Conservation (phyloP, 495 filamentous ascomycete species). For the Aspergillus bridgeri region DNA sequence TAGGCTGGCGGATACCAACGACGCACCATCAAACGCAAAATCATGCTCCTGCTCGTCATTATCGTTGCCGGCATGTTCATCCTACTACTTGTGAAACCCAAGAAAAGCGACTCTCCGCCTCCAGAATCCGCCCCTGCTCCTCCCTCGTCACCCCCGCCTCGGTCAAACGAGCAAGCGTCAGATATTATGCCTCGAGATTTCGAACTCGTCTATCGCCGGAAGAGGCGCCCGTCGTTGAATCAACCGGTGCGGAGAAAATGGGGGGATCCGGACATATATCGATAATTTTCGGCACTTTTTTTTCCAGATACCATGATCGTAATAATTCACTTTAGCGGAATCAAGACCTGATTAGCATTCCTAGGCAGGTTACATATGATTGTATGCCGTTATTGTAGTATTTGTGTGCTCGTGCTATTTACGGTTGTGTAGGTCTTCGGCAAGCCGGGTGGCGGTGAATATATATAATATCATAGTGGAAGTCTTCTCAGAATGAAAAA, state of each 20-base stretch:
- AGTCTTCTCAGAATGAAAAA: too few relatives aligned
- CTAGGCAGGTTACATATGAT: neutral
- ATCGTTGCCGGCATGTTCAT: conserved; percentile 85
- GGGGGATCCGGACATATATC: conserved; percentile 42
- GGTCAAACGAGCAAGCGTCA: conserved; percentile 12
- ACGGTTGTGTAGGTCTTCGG: too few relatives aligned
- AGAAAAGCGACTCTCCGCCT: conserved; percentile 38
- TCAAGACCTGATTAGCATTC: neutral
- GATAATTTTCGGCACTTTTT: conserved; percentile 18
- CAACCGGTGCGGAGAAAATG: conserved; percentile 32
- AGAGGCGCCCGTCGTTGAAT: conserved; percentile 23
- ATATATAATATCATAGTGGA: too few relatives aligned
- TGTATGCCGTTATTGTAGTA: neutral
- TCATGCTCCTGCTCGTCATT: conserved; percentile 80
- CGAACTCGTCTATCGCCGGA: conserved; percentile 16
- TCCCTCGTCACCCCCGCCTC: conserved; percentile 9
- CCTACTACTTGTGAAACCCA: conserved; percentile 80
- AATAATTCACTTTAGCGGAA: conserved; percentile 8
- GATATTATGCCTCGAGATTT: conserved; percentile 8
- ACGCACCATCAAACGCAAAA: conserved; percentile 83
- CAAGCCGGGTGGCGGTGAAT: too few relatives aligned
- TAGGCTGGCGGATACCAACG: conserved; percentile 82
- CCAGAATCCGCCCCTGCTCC: conserved; percentile 16
- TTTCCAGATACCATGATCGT: conserved; percentile 18
- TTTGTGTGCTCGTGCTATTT: too few relatives aligned